Evolutionary conservation across 148 eudicot genomes (phyloP).

Genomic region (Salicornia ramosissima): DNA sequence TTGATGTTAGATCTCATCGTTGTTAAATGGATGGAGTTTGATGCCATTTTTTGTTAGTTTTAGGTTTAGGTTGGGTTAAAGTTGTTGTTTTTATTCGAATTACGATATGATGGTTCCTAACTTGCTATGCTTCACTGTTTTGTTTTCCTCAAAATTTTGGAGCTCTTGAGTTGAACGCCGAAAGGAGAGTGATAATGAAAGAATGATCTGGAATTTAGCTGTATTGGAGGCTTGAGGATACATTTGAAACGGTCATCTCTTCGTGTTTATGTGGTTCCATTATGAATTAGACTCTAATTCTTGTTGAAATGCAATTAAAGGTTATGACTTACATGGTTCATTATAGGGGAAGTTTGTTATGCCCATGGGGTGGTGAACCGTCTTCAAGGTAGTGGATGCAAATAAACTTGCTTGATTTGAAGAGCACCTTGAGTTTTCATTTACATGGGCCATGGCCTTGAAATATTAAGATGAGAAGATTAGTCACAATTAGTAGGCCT

Average conservation of each 20-base stretch:
- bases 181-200: not conserved
- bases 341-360: not conserved
- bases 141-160: not conserved
- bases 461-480: not conserved
- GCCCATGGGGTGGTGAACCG: not conserved
- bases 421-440: not conserved
- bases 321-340: not conserved
- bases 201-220: not conserved
- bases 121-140: not conserved
- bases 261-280: not conserved
- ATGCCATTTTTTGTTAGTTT: not conserved
- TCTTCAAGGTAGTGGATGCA: not conserved
- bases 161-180: not conserved
- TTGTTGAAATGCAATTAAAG: not conserved
- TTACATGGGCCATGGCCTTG: not conserved
- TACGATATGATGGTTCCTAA: slow-evolving; percentile 3
- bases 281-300: not conserved
- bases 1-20: not conserved
- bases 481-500: not conserved
- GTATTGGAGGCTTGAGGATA: not conserved
- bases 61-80: slow-evolving; percentile 10
- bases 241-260: not conserved
- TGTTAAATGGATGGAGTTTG: not conserved
- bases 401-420: not conserved
- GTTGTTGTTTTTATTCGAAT: not conserved